These are phyloP conservation scores for Achlya hypogyna DNA, from an alignment of 352 stramenopile genomes.

Conservation along the genomic window DNA sequence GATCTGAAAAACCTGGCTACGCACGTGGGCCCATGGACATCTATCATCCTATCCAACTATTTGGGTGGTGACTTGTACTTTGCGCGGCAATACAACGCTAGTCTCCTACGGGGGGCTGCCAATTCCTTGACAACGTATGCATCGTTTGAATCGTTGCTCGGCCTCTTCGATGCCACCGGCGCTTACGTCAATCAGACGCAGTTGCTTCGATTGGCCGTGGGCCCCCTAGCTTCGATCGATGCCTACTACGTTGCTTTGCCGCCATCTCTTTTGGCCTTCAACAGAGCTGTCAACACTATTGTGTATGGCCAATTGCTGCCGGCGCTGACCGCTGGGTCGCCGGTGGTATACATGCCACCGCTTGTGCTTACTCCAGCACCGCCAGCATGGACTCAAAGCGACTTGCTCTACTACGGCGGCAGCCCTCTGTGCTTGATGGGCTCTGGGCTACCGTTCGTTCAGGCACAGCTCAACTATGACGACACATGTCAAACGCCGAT, in stretches of 20 bases:
- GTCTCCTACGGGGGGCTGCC: neutral
- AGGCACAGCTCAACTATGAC: neutral
- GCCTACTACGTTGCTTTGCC: neutral
- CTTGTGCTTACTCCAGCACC: neutral
- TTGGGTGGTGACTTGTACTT: neutral
- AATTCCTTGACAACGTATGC: neutral
- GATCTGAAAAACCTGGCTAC: neutral
- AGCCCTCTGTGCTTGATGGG: neutral
- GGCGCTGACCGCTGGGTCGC: too few species aligned
- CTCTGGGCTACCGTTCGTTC: neutral
- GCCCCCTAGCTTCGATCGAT: neutral
- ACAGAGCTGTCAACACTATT: too few species aligned
- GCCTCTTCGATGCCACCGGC: neutral
- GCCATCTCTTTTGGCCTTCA: neutral
- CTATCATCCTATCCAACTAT: neutral
- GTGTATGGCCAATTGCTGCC: too few species aligned
- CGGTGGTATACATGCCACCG: neutral
- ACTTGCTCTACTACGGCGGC: neutral
- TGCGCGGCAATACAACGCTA: neutral
- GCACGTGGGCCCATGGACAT: neutral
- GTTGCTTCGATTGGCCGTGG: neutral
- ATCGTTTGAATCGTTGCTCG: neutral
- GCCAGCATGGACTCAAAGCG: neutral
- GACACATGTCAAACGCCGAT: neutral
- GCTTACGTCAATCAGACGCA: neutral